Evolutionary conservation across 139 green algal genomes (phyloP).

Genomic region (Closterium sp.): DNA sequence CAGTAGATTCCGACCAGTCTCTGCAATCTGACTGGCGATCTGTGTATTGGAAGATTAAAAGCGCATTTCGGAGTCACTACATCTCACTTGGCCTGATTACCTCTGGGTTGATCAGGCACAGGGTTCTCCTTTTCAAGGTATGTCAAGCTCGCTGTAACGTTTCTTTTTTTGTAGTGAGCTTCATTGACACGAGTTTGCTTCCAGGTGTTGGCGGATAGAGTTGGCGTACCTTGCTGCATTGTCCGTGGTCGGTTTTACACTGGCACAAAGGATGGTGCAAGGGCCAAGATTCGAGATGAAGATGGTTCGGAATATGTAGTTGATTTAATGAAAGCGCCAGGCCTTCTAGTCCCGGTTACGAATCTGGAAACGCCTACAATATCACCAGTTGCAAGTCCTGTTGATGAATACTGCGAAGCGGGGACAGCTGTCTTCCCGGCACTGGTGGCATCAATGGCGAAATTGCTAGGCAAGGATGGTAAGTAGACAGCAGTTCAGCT

Average conservation of each 20-base stretch:
- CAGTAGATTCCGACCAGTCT: not conserved
- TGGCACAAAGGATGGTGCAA: not conserved
- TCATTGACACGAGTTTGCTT: not conserved
- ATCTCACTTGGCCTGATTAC: not conserved
- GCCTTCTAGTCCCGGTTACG: not conserved
- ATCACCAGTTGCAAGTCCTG: not conserved
- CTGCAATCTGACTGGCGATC: not conserved
- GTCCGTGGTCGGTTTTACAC: slow-evolving; percentile 3
- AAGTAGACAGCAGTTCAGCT: not conserved
- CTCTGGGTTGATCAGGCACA: not conserved
- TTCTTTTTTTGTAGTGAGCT: not conserved
- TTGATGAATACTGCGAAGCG: not conserved
- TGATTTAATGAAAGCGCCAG: slow-evolving; percentile 4
- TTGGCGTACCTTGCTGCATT: not conserved
- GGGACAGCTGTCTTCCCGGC: not conserved
- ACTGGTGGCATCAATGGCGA: not conserved
- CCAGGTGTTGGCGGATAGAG: slow-evolving; percentile 8
- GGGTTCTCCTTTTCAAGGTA: not conserved
- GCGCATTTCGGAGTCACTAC: not conserved
- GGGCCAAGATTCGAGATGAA: not conserved
- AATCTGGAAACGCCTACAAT: not conserved
- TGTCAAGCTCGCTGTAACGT: not conserved
- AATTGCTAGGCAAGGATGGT: not conserved
- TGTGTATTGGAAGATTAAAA: not conserved
- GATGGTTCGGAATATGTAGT: not conserved